phyloP scores from a whole-genome alignment of 2,329 filamentous ascomycete genomes.

The Sporothrix protearum region DNA sequence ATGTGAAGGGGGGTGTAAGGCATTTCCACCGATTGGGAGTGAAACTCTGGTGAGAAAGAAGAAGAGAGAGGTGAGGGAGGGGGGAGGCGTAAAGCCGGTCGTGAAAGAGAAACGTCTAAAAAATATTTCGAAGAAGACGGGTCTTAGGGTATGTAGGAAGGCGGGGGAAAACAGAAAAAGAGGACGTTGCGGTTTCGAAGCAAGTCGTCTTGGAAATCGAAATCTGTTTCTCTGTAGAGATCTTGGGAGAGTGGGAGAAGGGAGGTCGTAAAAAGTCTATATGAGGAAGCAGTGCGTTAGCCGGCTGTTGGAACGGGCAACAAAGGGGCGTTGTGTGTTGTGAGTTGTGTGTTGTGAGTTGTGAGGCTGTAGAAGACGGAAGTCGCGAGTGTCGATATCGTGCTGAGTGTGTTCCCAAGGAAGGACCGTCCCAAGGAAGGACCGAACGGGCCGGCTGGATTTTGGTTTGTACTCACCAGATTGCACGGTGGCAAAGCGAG shows the following conservation, averaged over 20 bases:
- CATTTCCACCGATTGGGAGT: constrained; percentile 55
- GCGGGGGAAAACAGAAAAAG: not conserved
- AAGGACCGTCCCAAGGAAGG: not conserved
- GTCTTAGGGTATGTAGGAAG: not conserved
- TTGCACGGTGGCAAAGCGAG: not conserved
- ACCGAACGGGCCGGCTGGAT: not conserved
- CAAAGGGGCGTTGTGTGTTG: not conserved
- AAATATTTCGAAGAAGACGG: constrained; percentile 4
- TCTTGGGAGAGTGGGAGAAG: not conserved
- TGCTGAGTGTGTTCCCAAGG: too few species aligned
- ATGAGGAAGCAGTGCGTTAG: constrained; percentile 17
- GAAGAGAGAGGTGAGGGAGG: not conserved
- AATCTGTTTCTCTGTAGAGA: not conserved
- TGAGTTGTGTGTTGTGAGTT: not conserved
- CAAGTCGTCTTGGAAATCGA: not conserved
- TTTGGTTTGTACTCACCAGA: not conserved
- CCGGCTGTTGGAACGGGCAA: not conserved
- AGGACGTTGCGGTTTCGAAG: constrained; percentile 5
- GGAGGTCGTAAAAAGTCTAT: not conserved
- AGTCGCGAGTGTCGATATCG: not conserved
- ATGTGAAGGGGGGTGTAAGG: constrained; percentile 81
- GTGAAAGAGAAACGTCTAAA: not conserved
- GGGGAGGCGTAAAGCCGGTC: not conserved
- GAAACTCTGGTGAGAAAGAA: not conserved
- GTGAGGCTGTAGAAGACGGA: not conserved